Conservation (phyloP, 1,284 basidiomycete genomes). For the Baeospora myosura region DNA sequence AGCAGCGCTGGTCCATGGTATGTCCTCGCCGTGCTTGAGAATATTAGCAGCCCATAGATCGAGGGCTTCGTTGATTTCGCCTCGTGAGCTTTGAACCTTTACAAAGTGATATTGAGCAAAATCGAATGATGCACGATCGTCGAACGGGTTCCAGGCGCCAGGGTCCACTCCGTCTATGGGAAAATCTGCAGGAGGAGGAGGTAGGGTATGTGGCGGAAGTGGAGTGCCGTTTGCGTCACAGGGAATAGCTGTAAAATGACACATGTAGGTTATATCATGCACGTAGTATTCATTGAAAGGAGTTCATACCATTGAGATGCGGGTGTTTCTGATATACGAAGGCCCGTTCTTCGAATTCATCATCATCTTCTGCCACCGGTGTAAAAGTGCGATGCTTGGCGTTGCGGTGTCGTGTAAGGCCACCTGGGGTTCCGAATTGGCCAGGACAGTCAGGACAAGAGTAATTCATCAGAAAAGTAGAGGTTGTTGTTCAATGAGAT, state of each 20-base stretch:
- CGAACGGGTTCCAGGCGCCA: constrained; percentile 11
- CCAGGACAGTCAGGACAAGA: neutral
- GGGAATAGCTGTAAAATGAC: constrained; percentile 16
- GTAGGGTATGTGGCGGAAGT: constrained; percentile 8
- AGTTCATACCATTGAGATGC: constrained; percentile 4
- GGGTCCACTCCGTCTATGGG: neutral
- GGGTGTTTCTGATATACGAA: constrained; percentile 3
- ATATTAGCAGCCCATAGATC: constrained; percentile 14
- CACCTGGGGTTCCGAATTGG: neutral
- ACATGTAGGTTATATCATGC: constrained; percentile 6
- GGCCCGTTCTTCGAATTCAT: neutral
- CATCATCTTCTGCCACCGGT: neutral
- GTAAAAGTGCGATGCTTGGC: neutral
- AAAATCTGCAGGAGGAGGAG: constrained; percentile 5
- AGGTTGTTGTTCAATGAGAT: too few species aligned
- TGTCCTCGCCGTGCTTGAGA: constrained; percentile 6
- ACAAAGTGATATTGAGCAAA: constrained; percentile 15
- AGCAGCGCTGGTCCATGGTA: constrained; percentile 18
- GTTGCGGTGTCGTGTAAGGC: neutral
- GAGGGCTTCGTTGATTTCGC: constrained; percentile 11
- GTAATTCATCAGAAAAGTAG: neutral
- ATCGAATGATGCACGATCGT: constrained; percentile 12
- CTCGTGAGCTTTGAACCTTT: constrained; percentile 11
- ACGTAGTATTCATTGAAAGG: constrained; percentile 1
- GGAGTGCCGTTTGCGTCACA: constrained; percentile 7